Conservation (phyloP, 2,329 filamentous ascomycete species). For the Colletotrichum tabaci region DNA sequence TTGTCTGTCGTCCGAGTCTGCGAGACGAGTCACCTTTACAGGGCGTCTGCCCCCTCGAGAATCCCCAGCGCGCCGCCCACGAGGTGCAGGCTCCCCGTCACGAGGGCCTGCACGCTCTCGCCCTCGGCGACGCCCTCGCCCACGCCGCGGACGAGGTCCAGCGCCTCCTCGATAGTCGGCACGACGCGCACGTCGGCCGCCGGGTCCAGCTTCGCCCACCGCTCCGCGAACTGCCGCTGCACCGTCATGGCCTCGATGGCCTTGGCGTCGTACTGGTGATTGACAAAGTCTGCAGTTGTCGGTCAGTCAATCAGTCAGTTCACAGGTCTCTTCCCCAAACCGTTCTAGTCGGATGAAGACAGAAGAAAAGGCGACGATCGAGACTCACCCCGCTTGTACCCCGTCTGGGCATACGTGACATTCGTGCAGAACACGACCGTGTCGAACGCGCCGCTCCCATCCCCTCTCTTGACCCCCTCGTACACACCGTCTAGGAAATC, state of each 20-base stretch:
- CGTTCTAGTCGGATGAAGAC: background rate
- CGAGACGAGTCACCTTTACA: conserved; percentile 13
- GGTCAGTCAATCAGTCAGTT: conserved; percentile 27
- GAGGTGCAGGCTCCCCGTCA: conserved; percentile 88
- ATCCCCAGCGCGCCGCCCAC: conserved; percentile 78
- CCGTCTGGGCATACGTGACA: conserved; percentile 66
- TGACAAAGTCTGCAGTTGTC: conserved; percentile 65
- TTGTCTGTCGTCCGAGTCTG: background rate
- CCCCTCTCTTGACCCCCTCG: conserved; percentile 62
- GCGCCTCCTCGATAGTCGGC: conserved; percentile 70
- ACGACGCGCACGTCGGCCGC: conserved; percentile 60
- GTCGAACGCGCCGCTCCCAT: conserved; percentile 68
- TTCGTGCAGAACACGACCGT: conserved; percentile 91
- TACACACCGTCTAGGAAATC: conserved; percentile 66
- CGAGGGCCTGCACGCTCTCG: conserved; percentile 65
- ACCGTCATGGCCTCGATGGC: conserved; percentile 67
- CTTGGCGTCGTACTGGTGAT: conserved; percentile 66
- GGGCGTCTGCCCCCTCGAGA: conserved; percentile 35
- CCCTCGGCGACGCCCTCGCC: conserved; percentile 49
- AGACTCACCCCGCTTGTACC: conserved; percentile 62
- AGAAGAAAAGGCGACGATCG: background rate
- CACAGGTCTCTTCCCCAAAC: background rate
- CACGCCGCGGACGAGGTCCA: conserved; percentile 51
- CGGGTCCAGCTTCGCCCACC: conserved; percentile 65
- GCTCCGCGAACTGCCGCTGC: conserved; percentile 67